Evolutionary conservation across 768 basidiomycete species (phyloP).

Genomic region (Rickenella mellea): DNA sequence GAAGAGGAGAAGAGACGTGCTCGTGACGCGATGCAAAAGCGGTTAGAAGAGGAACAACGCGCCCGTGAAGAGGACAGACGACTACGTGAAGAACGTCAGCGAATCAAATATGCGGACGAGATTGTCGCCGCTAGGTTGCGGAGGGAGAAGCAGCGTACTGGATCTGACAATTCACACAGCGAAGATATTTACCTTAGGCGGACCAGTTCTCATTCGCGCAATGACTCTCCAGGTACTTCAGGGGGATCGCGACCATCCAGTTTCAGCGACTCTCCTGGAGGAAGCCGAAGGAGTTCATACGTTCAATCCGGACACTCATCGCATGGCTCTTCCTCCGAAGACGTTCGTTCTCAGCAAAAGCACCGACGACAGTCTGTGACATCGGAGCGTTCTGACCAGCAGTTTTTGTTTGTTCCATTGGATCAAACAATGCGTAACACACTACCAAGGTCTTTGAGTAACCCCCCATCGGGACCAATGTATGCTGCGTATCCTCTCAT

Average conservation of each 20-base stretch:
- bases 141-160: conserved; percentile 48
- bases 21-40: conserved; percentile 33
- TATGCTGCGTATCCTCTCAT: neutral
- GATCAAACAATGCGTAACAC: neutral
- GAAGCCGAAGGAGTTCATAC: neutral
- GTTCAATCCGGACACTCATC: neutral
- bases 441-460: neutral
- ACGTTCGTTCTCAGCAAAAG: conserved; percentile 22
- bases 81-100: conserved; percentile 29
- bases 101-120: conserved; percentile 42
- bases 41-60: conserved; percentile 32
- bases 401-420: conserved; percentile 3
- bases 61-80: conserved; percentile 35
- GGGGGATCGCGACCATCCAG: conserved; percentile 38
- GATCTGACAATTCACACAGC: conserved; percentile 11
- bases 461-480: conserved; percentile 4
- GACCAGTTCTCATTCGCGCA: conserved; percentile 5
- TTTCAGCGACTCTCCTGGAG: conserved; percentile 20
- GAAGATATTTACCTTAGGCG: neutral
- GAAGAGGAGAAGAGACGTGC: conserved; percentile 33
- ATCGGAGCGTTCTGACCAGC: conserved; percentile 3
- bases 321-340: conserved; percentile 41
- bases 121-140: conserved; percentile 50
- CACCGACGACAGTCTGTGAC: conserved; percentile 14
- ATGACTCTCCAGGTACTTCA: conserved; percentile 35